Evolutionary conservation across 2,329 filamentous ascomycete genomes (phyloP), one percentile per base, ranked within the genome.

Genomic region (Taxawa tesnikishii): DNA sequence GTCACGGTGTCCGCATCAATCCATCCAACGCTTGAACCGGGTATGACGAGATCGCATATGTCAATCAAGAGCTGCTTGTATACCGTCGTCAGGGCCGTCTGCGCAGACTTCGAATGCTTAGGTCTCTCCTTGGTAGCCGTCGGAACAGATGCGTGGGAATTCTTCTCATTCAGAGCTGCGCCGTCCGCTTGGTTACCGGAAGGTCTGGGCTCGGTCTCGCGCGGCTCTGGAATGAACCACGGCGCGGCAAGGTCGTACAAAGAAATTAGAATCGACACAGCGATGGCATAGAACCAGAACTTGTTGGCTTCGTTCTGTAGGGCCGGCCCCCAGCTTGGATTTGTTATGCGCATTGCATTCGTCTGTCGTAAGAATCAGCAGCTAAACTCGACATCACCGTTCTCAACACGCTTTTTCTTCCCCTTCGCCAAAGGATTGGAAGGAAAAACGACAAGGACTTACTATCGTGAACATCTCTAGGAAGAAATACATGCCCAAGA

Each of bases 221-320:
- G 8, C n/a, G 19, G 19, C n/a, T 8, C 19, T 23, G 19, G 19
- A n/a, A n/a, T n/a, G 19, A n/a, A 23, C 19, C 8, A n/a, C n/a
- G 19, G 19, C 19, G 19, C 19, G 29, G 49, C 51, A n/a, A 71
- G 47, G 38, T 60, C 53, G 38, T 70, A 41, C 18, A 62, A 17
- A 2, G 60, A 56, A 15, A 60, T 45, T 3, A 67, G 26, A 0
- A 71, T 54, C 1, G 67, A 70, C 36, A 38, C 68, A 8, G 56
- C 56, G 14, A 83, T 56, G 0, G 68, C 67, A 24, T 75, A 70
- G 40, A 83, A 69, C 80, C 80, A 85, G 53, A 79, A 75, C 32
- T 73, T 67, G 54, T 80, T 73, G 1, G 70, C 71, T 54, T 83
- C 75, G 14, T 67, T 38, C 28, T 71, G 61, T 24, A 33, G 31